phyloP scores from a whole-genome alignment of 2,329 filamentous ascomycete genomes.

The Colletotrichum sojae region DNA sequence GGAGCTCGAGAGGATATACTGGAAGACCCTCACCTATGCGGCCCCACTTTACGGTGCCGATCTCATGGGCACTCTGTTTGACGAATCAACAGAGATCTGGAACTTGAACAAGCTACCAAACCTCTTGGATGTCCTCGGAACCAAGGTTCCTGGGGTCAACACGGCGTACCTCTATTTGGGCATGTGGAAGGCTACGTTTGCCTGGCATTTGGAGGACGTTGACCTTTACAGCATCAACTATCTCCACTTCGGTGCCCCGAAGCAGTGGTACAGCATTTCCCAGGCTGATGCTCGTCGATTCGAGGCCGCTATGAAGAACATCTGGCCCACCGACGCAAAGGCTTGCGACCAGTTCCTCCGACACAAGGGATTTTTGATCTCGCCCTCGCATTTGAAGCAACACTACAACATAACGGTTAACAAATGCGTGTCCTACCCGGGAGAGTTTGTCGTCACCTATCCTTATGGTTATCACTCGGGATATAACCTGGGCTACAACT shows the following conservation, averaged over 20 bases:
- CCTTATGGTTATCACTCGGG: conserved; percentile 99
- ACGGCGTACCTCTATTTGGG: conserved; percentile 97
- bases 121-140: conserved; percentile 91
- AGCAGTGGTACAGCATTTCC: conserved; percentile 99
- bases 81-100: conserved; percentile 87
- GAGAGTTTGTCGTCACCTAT: conserved; percentile 98
- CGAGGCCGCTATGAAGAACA: conserved; percentile 93
- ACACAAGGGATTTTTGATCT: conserved; percentile 98
- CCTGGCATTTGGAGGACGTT: conserved; percentile 98
- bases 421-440: conserved; percentile 93
- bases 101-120: conserved; percentile 97
- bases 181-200: conserved; percentile 99
- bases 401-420: conserved; percentile 97
- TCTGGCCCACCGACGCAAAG: conserved; percentile 96
- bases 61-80: conserved; percentile 94
- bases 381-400: conserved; percentile 86
- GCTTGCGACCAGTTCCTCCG: conserved; percentile 96
- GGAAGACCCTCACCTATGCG: conserved; percentile 97
- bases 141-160: conserved; percentile 97
- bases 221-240: conserved; percentile 99
- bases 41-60: conserved; percentile 96
- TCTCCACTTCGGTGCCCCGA: conserved; percentile 97
- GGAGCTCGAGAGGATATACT: conserved; percentile 94
- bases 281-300: conserved; percentile 94
- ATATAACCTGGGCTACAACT: conserved; percentile 98